A percentile compares a stretch with the other conserved stretches of the same genome.
Evolutionary conservation across 1,284 basidiomycete genomes (phyloP).

Genomic region (Tranzscheliella williamsii): DNA sequence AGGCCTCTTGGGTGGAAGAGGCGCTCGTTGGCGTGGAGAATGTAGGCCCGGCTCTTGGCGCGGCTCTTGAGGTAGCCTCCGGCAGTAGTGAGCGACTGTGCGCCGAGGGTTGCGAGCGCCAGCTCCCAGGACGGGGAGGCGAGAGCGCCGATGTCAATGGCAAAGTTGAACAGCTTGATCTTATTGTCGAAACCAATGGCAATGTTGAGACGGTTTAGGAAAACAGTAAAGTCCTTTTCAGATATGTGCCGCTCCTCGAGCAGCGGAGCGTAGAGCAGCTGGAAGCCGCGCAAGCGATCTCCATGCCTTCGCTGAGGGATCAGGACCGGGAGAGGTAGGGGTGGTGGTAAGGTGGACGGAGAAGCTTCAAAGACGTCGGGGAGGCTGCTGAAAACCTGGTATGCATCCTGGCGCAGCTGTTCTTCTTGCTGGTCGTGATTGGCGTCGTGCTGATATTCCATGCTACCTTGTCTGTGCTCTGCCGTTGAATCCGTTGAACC

Average conservation of each 20-base stretch:
- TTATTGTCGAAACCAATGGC: constrained; percentile 16
- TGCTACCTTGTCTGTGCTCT: too few relatives aligned
- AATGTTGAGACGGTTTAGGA: constrained; percentile 11
- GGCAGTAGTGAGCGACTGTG: constrained; percentile 9
- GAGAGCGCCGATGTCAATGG: constrained; percentile 10
- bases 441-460: too few relatives aligned
- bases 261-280: constrained; percentile 11
- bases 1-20: constrained; percentile 10
- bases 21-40: constrained; percentile 6
- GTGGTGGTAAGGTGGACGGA: too few relatives aligned
- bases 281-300: constrained; percentile 13
- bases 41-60: constrained; percentile 7
- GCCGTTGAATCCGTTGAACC: too few relatives aligned
- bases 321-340: constrained; percentile 7
- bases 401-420: too few relatives aligned
- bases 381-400: too few relatives aligned
- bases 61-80: constrained; percentile 8
- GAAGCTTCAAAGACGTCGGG: too few relatives aligned
- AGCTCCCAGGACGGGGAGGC: constrained; percentile 13
- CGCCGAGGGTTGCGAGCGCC: constrained; percentile 6
- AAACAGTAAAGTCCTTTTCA: constrained; percentile 7
- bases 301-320: constrained; percentile 14
- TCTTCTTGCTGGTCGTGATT: too few relatives aligned
- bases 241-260: constrained; percentile 2
- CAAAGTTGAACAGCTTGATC: constrained; percentile 23